Evolutionary conservation across 352 stramenopile species (phyloP).

Genomic region (Phytopythium vexans): DNA sequence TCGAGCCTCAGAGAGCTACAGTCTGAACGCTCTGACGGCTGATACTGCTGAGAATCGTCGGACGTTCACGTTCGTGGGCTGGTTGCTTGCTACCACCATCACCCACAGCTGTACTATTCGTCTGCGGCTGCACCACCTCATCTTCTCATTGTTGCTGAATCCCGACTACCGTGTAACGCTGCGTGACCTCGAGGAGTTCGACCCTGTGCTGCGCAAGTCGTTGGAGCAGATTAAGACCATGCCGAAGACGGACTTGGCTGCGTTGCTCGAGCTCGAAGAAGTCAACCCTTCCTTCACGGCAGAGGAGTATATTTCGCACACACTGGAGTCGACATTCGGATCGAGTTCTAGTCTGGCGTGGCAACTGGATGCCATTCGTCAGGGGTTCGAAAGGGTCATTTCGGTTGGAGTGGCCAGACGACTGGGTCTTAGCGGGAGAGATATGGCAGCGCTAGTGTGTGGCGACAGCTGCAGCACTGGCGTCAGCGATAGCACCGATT

Average conservation of each 20-base stretch:
- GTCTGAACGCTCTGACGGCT: slow-evolving; percentile 42
- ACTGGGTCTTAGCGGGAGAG: slow-evolving; percentile 16
- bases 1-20: slow-evolving; percentile 56
- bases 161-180: slow-evolving; percentile 25
- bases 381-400: slow-evolving; percentile 45
- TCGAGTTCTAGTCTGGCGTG: slow-evolving; percentile 34
- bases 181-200: slow-evolving; percentile 42
- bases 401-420: slow-evolving; percentile 15
- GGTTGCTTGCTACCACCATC: slow-evolving; percentile 57
- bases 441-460: slow-evolving; percentile 40
- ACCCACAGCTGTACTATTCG: slow-evolving; percentile 37
- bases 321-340: slow-evolving; percentile 50
- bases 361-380: slow-evolving; percentile 42
- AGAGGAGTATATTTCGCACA: slow-evolving; percentile 44
- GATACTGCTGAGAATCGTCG: slow-evolving; percentile 33
- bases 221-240: slow-evolving; percentile 49
- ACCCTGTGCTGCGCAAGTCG: slow-evolving; percentile 38
- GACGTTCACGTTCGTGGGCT: slow-evolving; percentile 46
- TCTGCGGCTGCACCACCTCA: slow-evolving; percentile 35
- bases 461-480: slow-evolving; percentile 4
- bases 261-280: slow-evolving; percentile 57
- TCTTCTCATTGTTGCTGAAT: slow-evolving; percentile 52
- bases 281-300: slow-evolving; percentile 24
- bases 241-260: slow-evolving; percentile 41
- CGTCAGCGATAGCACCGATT: slow-evolving; percentile 18